Percentiles rank a stretch among this genome's conserved stretches.
phyloP scores from a whole-genome alignment of 495 filamentous ascomycete species.

The Elaphomyces granulatus region DNA sequence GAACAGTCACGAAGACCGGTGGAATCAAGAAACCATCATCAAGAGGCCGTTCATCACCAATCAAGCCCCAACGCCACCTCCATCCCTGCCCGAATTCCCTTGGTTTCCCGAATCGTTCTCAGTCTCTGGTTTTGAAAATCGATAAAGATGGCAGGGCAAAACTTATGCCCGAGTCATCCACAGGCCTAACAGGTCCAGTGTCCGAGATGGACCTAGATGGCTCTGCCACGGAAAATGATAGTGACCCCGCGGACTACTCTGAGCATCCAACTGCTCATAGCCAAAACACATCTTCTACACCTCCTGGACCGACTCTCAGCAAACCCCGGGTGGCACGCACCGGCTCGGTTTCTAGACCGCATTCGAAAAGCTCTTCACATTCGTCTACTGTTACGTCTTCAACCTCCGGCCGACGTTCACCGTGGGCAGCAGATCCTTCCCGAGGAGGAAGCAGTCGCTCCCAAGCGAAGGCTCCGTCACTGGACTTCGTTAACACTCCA shows the following conservation, averaged over 20 bases:
- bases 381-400: constrained; percentile 31
- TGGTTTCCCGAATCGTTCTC: constrained; percentile 22
- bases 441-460: constrained; percentile 15
- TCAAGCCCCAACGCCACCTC: constrained; percentile 21
- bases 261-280: constrained; percentile 54
- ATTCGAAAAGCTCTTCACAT: constrained; percentile 38
- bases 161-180: constrained; percentile 32
- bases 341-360: constrained; percentile 38
- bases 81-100: constrained; percentile 21
- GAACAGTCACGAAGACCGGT: constrained; percentile 21
- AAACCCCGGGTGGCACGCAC: constrained; percentile 36
- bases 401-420: constrained; percentile 29
- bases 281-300: constrained; percentile 45
- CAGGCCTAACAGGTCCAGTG: constrained; percentile 27
- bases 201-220: constrained; percentile 33
- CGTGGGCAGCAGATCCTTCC: constrained; percentile 25
- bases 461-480: constrained; percentile 1
- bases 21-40: constrained; percentile 33
- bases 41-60: constrained; percentile 29
- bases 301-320: constrained; percentile 33
- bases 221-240: constrained; percentile 34
- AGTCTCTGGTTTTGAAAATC: constrained; percentile 51
- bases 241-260: constrained; percentile 46
- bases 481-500: constrained; percentile 22
- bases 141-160: constrained; percentile 57